Conservation (phyloP, 2,329 filamentous ascomycete genomes). For the Fusarium pseudonygamai region DNA sequence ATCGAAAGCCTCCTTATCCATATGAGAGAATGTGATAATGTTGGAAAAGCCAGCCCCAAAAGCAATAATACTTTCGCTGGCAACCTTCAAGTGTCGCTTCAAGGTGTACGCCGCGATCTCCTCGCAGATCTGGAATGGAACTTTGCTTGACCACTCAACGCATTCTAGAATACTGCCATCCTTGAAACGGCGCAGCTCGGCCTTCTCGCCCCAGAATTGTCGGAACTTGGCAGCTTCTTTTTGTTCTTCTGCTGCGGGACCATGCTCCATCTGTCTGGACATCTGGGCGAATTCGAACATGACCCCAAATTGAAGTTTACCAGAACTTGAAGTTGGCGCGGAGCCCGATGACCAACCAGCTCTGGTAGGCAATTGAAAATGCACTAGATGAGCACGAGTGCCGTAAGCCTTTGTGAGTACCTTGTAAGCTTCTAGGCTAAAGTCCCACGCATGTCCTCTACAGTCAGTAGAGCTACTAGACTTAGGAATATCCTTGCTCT, state of each 20-base stretch:
- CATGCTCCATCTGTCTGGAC: constrained; percentile 83
- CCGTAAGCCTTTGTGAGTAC: constrained; percentile 77
- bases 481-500: constrained; percentile 43
- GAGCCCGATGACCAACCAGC: constrained; percentile 45
- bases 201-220: constrained; percentile 93
- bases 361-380: constrained; percentile 58
- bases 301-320: constrained; percentile 70
- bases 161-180: constrained; percentile 95
- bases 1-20: constrained; percentile 70
- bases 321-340: constrained; percentile 33
- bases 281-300: constrained; percentile 78
- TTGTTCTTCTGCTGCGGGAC: constrained; percentile 86
- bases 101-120: constrained; percentile 82
- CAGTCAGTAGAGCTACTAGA: constrained; percentile 49
- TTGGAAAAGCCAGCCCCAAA: constrained; percentile 62
- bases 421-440: constrained; percentile 68
- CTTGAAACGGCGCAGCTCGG: constrained; percentile 92
- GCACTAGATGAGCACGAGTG: constrained; percentile 76
- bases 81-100: constrained; percentile 71
- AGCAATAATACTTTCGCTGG: constrained; percentile 62
- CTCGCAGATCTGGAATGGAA: constrained; percentile 73
- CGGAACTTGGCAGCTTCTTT: constrained; percentile 83
- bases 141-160: constrained; percentile 80
- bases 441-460: constrained; percentile 55
- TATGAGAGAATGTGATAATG: constrained; percentile 56